Base-by-base conservation (phyloP, 169 alveolate genomes). In the Eimeria falciformis region DNA sequence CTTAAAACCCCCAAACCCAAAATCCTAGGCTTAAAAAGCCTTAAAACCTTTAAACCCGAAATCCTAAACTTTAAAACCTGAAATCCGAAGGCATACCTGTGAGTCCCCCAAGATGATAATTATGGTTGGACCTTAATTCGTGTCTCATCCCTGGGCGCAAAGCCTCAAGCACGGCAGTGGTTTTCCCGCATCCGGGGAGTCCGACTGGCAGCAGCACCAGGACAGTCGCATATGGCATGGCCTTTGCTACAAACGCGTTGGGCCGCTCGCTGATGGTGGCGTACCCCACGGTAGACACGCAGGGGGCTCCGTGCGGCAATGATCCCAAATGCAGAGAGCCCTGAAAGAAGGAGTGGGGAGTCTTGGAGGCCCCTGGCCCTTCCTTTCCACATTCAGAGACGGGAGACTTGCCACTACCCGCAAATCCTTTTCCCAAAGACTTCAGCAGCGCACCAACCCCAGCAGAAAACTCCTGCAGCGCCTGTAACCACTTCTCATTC, bases 171-270 rank as follows among this genome's bases (percentile, higher is more conserved):
- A 81, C 5, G 58, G 55, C 89, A 6, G 89, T 53, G 3, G 89
- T 81, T 37, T 81, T 81, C 55, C 89, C 89, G 77, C 89, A 53
- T 29, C 89, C 89, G 18, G 89, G 89, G 56, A 81, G 89, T 25
- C 89, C 75, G 2, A 81, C 89, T 1, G 89, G 89, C 75, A 81
- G 89, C 89, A 81, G 77, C 6, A 55, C 89, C 25, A 81, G 75
- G 58, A 81, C 89, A 17, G 89, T 29, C 12, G 55, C 89, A 55
- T 21, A 29, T 2, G 86, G 45, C 62, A 58, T 18, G 1, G 50
- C 27, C 12, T 25, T 9, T 43, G 25, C n/a, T n/a, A n/a, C n/a
- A n/a, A n/a, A n/a, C n/a, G n/a, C n/a, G n/a, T n/a, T n/a, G n/a
- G n/a, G n/a, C n/a, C n/a, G n/a, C n/a, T n/a, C n/a, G n/a, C n/a